Evolutionary conservation across 176 grass and related monocot genomes (phyloP).

Genomic region (Juncus effusus): DNA sequence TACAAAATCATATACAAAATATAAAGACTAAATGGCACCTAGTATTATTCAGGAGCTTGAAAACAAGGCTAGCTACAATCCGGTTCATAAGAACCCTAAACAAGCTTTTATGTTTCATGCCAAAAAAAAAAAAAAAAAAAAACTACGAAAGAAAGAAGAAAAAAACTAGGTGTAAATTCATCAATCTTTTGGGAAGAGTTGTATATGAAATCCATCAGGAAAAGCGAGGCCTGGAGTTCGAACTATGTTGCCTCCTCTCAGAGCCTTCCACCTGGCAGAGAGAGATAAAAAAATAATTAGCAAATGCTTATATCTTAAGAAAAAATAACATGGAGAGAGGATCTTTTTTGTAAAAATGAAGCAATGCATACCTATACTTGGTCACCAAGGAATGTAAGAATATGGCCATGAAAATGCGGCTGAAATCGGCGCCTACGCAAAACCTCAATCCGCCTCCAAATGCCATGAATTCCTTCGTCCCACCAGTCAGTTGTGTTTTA

Average conservation of each 20-base stretch:
- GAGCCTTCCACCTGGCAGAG: conserved; percentile 42
- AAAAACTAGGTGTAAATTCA: background rate
- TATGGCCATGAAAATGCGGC: conserved; percentile 60
- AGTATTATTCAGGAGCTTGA: conserved; percentile 8
- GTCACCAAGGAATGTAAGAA: conserved; percentile 77
- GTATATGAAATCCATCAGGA: conserved; percentile 69
- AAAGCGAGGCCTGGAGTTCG: conserved; percentile 67
- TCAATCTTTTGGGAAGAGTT: conserved; percentile 48
- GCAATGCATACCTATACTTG: conserved; percentile 56
- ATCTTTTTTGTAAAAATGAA: background rate
- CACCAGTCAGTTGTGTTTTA: conserved; percentile 45
- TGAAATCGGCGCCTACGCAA: conserved; percentile 72
- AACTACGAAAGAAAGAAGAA: background rate
- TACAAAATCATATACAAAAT: background rate
- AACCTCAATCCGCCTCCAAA: conserved; percentile 64
- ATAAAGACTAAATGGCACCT: background rate
- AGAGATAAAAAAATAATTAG: conserved; percentile 8
- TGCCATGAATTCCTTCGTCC: conserved; percentile 71
- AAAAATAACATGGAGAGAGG: background rate
- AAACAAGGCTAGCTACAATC: conserved; percentile 4
- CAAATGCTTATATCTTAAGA: background rate
- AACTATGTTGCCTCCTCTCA: conserved; percentile 76
- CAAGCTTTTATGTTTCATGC: conserved; percentile 19
- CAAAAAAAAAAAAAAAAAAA: background rate
- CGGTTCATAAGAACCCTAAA: conserved; percentile 13